These are phyloP conservation scores for Secale cereale DNA, from an alignment of 176 grass and related monocot species.

Conservation along the genomic window DNA sequence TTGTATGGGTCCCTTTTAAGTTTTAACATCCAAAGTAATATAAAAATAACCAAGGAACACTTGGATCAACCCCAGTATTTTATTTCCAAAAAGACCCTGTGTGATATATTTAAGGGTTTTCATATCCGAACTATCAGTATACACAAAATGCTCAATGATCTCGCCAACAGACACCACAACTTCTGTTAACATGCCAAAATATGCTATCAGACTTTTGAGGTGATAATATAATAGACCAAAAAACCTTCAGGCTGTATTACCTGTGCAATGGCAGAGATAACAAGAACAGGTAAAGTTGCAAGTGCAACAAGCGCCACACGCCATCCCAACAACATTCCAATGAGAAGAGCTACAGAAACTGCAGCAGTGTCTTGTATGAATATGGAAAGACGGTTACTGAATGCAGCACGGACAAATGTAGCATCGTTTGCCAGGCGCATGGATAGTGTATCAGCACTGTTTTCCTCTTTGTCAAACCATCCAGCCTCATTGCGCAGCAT, in stretches of 20 bases:
- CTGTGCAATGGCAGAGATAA: slow-evolving; percentile 97
- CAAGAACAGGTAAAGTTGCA: slow-evolving; percentile 86
- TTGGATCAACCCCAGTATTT: not conserved
- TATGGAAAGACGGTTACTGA: slow-evolving; percentile 98
- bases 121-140: slow-evolving; percentile 7
- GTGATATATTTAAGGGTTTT: not conserved
- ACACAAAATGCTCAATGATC: not conserved
- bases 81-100: not conserved
- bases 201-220: not conserved
- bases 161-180: not conserved
- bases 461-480: slow-evolving; percentile 99
- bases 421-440: slow-evolving; percentile 99
- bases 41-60: not conserved
- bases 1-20: not conserved
- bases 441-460: slow-evolving; percentile 88
- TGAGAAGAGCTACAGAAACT: slow-evolving; percentile 83
- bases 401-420: slow-evolving; percentile 96
- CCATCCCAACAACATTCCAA: slow-evolving; percentile 93
- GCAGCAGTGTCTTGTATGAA: slow-evolving; percentile 96
- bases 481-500: slow-evolving; percentile 96
- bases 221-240: not conserved
- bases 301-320: slow-evolving; percentile 91
- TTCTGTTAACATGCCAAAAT: slow-evolving; percentile 17
- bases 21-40: not conserved
- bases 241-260: slow-evolving; percentile 37